A percentile compares a stretch with the other conserved stretches of the same genome.
Conservation (phyloP, 352 stramenopile species). For the Pythium grandisporangium region DNA sequence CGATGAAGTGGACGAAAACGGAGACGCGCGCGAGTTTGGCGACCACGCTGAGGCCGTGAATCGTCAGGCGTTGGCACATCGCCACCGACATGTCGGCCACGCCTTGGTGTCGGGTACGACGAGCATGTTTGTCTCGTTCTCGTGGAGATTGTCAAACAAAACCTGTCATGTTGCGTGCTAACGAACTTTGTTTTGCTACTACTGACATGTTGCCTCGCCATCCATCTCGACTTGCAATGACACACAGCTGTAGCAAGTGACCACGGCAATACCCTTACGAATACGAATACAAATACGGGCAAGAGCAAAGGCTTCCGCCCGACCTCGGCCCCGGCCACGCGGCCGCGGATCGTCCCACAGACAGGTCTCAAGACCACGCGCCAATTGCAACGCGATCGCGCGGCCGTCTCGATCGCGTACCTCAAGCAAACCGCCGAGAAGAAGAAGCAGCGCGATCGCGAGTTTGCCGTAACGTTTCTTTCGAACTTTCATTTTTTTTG, state of each 20-base stretch:
- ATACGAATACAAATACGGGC: too few relatives aligned
- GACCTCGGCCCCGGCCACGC: conserved; percentile 40
- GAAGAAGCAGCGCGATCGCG: conserved; percentile 51
- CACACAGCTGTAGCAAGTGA: neutral
- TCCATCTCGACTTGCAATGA: neutral
- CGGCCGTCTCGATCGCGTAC: conserved; percentile 49
- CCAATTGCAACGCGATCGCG: conserved; percentile 8
- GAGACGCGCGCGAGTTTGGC: conserved; percentile 41
- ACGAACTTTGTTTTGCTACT: too few relatives aligned
- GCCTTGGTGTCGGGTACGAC: too few relatives aligned
- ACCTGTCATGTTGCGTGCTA: too few relatives aligned
- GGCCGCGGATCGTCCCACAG: conserved; percentile 9
- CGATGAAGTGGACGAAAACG: too few relatives aligned
- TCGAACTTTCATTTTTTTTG: neutral
- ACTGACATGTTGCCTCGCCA: too few relatives aligned
- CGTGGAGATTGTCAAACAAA: too few relatives aligned
- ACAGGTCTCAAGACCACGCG: neutral
- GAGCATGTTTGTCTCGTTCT: too few relatives aligned
- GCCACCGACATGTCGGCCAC: too few relatives aligned
- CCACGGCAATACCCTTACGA: too few relatives aligned
- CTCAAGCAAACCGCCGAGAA: conserved; percentile 46
- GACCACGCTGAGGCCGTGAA: conserved; percentile 16
- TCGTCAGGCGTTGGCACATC: too few relatives aligned
- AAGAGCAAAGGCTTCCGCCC: conserved; percentile 20
- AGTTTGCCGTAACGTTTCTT: conserved; percentile 30